phyloP scores from a whole-genome alignment of 495 filamentous ascomycete species.

The Penicillium crystallinum region DNA sequence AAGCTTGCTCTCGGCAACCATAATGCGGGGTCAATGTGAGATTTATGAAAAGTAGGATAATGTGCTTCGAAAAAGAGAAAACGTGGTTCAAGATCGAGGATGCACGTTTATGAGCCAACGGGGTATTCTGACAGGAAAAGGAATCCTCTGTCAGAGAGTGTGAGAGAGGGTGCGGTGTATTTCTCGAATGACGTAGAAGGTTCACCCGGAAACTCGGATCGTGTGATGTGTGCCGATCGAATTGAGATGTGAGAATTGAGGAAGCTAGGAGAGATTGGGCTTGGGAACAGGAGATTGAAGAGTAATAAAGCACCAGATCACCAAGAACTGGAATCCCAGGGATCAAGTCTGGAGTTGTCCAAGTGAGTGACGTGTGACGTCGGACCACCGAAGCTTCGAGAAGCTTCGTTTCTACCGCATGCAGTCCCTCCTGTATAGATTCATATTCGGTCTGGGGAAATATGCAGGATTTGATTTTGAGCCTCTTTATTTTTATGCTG shows the following conservation, averaged over 20 bases:
- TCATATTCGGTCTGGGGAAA: too few species aligned
- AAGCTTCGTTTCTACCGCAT: slow-evolving; percentile 22
- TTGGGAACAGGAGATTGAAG: slow-evolving; percentile 12
- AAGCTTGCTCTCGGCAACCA: slow-evolving; percentile 84
- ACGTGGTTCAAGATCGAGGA: background rate
- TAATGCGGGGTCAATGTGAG: slow-evolving; percentile 32
- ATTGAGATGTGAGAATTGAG: background rate
- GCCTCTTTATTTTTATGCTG: background rate
- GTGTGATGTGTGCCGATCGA: background rate
- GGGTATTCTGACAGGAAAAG: slow-evolving; percentile 7
- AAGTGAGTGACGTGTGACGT: slow-evolving; percentile 34
- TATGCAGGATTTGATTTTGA: too few species aligned
- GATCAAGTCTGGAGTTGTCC: slow-evolving; percentile 7
- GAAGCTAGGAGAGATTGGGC: background rate
- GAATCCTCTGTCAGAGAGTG: background rate
- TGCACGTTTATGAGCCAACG: slow-evolving; percentile 11
- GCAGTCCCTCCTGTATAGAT: background rate
- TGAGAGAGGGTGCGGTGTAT: background rate
- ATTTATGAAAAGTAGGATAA: slow-evolving; percentile 6
- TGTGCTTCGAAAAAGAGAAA: slow-evolving; percentile 1
- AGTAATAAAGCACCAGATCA: background rate
- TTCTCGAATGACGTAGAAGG: slow-evolving; percentile 43
- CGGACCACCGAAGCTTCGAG: slow-evolving; percentile 32
- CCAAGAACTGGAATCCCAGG: background rate
- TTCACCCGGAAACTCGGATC: slow-evolving; percentile 15